These are phyloP conservation scores for Mikania micrantha DNA, from an alignment of 129 eudicot species.

Conservation along the genomic window DNA sequence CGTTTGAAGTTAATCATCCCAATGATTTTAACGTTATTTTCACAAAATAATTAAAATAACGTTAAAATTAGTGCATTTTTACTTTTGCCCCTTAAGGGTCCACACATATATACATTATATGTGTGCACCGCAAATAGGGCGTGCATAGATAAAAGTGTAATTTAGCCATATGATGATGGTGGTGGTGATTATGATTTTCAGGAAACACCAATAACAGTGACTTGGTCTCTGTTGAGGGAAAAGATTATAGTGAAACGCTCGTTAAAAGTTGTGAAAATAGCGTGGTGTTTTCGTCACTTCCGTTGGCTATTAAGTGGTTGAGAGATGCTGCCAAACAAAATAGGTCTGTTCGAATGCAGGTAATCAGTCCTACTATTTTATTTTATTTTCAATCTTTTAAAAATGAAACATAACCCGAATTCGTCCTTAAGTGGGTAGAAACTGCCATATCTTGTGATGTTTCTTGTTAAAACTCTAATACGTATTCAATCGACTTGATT, in stretches of 20 bases:
- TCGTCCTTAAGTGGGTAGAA: background rate
- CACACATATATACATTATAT: too few species aligned
- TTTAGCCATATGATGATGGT: background rate
- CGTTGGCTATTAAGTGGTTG: slow-evolving; percentile 91
- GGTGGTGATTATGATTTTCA: slow-evolving; percentile 12
- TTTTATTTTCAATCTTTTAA: background rate
- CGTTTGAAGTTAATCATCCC: too few species aligned
- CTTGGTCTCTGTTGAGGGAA: slow-evolving; percentile 34
- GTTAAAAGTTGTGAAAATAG: slow-evolving; percentile 55
- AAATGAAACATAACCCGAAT: background rate
- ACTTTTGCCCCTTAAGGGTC: too few species aligned
- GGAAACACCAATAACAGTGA: slow-evolving; percentile 44
- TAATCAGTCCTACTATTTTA: slow-evolving; percentile 12
- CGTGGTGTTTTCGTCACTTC: slow-evolving; percentile 82
- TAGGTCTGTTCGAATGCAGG: slow-evolving; percentile 77
- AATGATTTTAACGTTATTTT: too few species aligned
- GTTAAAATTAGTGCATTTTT: too few species aligned
- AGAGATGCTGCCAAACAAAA: slow-evolving; percentile 61
- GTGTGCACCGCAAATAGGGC: too few species aligned
- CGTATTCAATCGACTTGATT: slow-evolving; percentile 7
- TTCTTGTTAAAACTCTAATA: background rate
- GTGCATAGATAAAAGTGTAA: slow-evolving; percentile 1
- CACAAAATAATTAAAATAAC: too few species aligned
- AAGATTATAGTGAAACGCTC: slow-evolving; percentile 31
- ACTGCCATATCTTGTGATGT: background rate